Conservation (phyloP, 257 asterid species). For the Nicotiana knightiana region DNA sequence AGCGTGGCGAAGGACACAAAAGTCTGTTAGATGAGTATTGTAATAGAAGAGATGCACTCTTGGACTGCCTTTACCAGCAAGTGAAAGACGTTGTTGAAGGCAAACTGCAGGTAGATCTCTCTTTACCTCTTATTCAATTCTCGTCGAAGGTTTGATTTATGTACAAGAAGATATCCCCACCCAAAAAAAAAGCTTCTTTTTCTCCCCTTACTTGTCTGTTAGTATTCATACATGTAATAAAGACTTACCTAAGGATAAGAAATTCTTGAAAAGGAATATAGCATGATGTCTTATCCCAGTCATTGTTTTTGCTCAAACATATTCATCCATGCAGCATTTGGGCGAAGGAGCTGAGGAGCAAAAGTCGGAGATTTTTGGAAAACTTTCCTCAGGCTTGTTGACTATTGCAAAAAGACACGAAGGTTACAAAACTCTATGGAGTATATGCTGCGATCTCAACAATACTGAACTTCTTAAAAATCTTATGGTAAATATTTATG, state of each 20-base stretch:
- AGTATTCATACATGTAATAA: neutral
- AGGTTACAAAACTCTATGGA: slow-evolving; percentile 83
- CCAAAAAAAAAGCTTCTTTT: neutral
- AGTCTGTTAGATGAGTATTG: slow-evolving; percentile 64
- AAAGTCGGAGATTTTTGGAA: slow-evolving; percentile 41
- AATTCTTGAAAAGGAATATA: neutral
- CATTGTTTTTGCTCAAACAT: slow-evolving; percentile 3
- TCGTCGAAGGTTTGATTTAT: neutral
- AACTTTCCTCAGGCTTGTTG: slow-evolving; percentile 60
- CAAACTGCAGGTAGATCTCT: slow-evolving; percentile 42
- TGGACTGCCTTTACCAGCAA: slow-evolving; percentile 70
- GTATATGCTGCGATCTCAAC: slow-evolving; percentile 61
- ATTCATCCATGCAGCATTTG: slow-evolving; percentile 46
- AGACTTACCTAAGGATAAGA: neutral
- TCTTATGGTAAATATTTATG: slow-evolving; percentile 60
- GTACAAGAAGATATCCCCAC: neutral
- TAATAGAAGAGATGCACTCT: slow-evolving; percentile 73
- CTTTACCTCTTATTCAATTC: neutral
- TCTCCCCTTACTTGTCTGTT: neutral
- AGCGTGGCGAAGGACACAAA: slow-evolving; percentile 71
- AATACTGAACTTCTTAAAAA: slow-evolving; percentile 73
- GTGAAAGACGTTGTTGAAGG: slow-evolving; percentile 46
- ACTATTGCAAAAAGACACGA: slow-evolving; percentile 79
- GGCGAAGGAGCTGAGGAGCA: slow-evolving; percentile 39
- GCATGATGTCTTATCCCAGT: neutral